Evolutionary conservation across 1,284 basidiomycete genomes (phyloP), one percentile per base, ranked within the genome.

Genomic region (Ganoderma boninense): DNA sequence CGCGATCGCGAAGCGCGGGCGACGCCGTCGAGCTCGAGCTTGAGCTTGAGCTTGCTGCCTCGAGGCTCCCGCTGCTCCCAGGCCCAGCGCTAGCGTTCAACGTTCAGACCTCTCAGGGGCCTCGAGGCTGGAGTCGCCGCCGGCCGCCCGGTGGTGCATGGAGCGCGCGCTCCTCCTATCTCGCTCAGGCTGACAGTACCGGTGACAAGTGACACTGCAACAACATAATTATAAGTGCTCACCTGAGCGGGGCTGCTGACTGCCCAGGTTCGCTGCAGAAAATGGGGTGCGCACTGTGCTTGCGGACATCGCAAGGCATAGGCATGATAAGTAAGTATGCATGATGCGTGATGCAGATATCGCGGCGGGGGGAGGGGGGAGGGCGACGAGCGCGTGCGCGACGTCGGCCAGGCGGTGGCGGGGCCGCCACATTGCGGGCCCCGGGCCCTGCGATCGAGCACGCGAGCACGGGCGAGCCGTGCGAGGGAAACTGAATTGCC

Each of bases 11-110:
- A 52, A 26, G 23, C 23, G n/a, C 23, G 26, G 18, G 10, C 23
- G 52, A 35, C 26, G 49, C 49, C 23, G 56, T 35, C 29, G 10
- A 29, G 23, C n/a, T 54, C 10, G 52, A 54, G 23, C 26, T 29
- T 54, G 11, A 59, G 57, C 38, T 14, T 60, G 57, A 60, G 57
- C 35, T 60, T 60, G 57, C 16, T 60, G 57, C 57, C 57, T 60
- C 57, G 57, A 60, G 57, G 57, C 57, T 60, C 57, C 10, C 57
- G 32, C n/a, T 38, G 57, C 35, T 60, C 35, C 35, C 57, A 35
- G 57, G 57, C 56, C 23, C 20, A 52, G 49, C 20, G 52, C n/a
- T 56, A n/a, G n/a, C n/a, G n/a, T n/a, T n/a, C n/a, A n/a, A n/a
- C n/a, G n/a, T n/a, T n/a, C n/a, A n/a, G n/a, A n/a, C n/a, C n/a